A percentile compares a stretch with the other conserved stretches of the same genome.
These are phyloP conservation scores for Pezicula rhizophila DNA, from an alignment of 2,329 filamentous ascomycete species.

Conservation along the genomic window DNA sequence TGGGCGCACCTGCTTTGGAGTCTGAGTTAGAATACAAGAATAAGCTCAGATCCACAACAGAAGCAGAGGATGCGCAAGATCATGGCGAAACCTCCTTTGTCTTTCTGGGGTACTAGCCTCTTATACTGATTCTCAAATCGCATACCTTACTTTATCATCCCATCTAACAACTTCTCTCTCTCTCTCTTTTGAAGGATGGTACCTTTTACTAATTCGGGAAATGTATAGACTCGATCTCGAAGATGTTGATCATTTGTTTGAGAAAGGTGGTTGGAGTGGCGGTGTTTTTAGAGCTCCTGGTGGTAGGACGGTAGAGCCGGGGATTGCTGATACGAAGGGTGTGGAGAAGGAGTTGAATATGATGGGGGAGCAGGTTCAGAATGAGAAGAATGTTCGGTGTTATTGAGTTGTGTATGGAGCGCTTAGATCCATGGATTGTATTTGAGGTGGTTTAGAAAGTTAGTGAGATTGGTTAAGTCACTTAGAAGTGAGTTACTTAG, in stretches of 20 bases:
- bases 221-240: conserved; percentile 30
- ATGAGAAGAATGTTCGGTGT: not conserved
- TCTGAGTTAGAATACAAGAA: no score
- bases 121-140: conserved; percentile 5
- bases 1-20: no score
- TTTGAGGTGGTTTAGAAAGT: not conserved
- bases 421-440: no score
- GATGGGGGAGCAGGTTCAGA: not conserved
- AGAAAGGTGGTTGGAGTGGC: conserved; percentile 30
- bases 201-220: no score
- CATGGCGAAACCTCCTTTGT: no score
- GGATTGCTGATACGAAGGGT: conserved; percentile 2
- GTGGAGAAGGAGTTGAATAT: not conserved
- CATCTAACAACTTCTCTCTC: no score
- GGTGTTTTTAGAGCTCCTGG: conserved; percentile 28
- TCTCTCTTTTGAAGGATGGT: no score
- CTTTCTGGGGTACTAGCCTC: no score
- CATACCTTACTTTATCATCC: conserved; percentile 15
- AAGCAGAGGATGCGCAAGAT: no score
- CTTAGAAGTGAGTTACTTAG: not conserved
- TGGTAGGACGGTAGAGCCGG: conserved; percentile 15
- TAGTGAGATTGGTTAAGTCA: not conserved
- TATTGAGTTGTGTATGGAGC: not conserved
- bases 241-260: conserved; percentile 37
- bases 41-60: no score